A percentile compares a stretch with the other conserved stretches of the same genome.
These are phyloP conservation scores for Pleurotus ostreatus DNA, from an alignment of 768 basidiomycete genomes.

Conservation along the genomic window DNA sequence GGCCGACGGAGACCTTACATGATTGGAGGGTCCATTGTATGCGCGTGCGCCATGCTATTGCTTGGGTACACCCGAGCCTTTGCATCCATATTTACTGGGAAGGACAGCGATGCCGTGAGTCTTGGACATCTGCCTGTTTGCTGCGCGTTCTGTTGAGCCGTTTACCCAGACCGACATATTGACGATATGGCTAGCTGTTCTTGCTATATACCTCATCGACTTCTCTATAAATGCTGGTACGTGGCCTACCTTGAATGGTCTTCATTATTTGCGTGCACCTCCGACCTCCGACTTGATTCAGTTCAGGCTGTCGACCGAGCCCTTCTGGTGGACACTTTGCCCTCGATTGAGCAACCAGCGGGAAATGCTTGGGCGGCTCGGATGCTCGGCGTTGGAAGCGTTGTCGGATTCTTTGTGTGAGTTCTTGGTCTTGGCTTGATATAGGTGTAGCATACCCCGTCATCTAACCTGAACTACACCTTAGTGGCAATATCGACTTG, in stretches of 20 bases:
- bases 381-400: conserved; percentile 86
- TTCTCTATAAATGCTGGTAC: conserved; percentile 52
- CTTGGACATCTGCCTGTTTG: background rate
- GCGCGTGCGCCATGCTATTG: conserved; percentile 69
- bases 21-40: conserved; percentile 62
- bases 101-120: conserved; percentile 26
- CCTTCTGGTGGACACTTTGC: conserved; percentile 81
- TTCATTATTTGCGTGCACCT: background rate
- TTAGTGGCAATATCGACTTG: conserved; percentile 79
- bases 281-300: conserved; percentile 16
- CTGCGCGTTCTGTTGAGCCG: background rate
- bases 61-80: conserved; percentile 79
- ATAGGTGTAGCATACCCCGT: background rate
- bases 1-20: conserved; percentile 89
- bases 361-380: conserved; percentile 95
- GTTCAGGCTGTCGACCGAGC: conserved; percentile 91
- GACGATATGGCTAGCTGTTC: conserved; percentile 75
- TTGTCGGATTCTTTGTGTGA: conserved; percentile 85
- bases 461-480: background rate
- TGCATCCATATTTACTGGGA: conserved; percentile 43
- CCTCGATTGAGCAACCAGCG: conserved; percentile 67
- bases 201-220: conserved; percentile 48
- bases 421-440: conserved; percentile 21
- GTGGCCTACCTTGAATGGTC: background rate
- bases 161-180: conserved; percentile 51